Base-by-base conservation (phyloP, 2,329 filamentous ascomycete species). In the Leptographium radiaticola region DNA sequence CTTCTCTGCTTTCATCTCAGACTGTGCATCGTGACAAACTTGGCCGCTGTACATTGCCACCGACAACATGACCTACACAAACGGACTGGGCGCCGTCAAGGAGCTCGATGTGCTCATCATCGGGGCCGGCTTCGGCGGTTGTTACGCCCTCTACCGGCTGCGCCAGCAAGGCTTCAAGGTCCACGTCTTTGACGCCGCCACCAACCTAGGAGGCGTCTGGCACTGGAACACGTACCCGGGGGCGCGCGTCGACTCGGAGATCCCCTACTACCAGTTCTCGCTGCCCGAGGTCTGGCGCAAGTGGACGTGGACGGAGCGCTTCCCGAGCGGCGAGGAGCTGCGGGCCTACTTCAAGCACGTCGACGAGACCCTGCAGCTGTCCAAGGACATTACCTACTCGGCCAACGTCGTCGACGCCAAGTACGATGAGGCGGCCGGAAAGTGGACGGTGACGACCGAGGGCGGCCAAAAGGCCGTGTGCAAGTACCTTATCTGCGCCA, bases 311-410 rank as follows among this genome's bases (percentile, higher is more conserved):
- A 62, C 63, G 11, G 62, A 70, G 56, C 60, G 64, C 36, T 74
- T 69, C 52, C 70, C 72, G 2, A 61, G 54, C 25, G 63, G 66
- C 52, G 59, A 63, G 7, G 71, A 77, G 55, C 57, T 77, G 2
- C 65, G 66, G 15, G 57, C 51, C 3, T 78, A 79, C 59, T 75
- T 78, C 48, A 61, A 65, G 16, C 71, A 75, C 55, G 66, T 76
- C 4, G 73, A 70, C 48, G 63, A 71, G 30, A 67, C 68, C 2
- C 64, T 72, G 48, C 63, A 70, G 20, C 61, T 76, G 6, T 69
- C 67, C 40, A 72, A 70, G 36, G 68, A 75, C 45, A 69, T 66
- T 15, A 63, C 65, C 8, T 80, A 75, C 62, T 63, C 71, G 31
- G 67, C 68, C 12, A 65, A 65, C 4, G 70, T 79, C 2, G 57